A percentile compares a stretch with the other conserved stretches of the same genome.
Evolutionary conservation across 148 eudicot genomes (phyloP).

Genomic region (Nyssa sinensis): DNA sequence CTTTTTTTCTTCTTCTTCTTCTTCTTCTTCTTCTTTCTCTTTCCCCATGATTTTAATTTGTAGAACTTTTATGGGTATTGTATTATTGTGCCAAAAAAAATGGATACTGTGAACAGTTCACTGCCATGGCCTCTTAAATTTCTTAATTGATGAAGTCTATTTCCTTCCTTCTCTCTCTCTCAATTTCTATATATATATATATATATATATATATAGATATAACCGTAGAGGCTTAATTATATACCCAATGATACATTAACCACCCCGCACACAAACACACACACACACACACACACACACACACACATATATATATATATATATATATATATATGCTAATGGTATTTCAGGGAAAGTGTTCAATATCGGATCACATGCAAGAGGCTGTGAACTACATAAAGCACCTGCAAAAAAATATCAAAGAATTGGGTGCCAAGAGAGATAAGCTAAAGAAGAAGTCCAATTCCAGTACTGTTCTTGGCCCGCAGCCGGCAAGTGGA

Average conservation of each 20-base stretch:
- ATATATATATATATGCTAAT: not conserved
- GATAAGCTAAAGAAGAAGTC: slow-evolving; percentile 29
- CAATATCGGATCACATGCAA: slow-evolving; percentile 55
- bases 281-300: too few relatives aligned
- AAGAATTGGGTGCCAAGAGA: slow-evolving; percentile 34
- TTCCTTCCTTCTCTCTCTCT: not conserved
- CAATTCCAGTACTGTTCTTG: not conserved
- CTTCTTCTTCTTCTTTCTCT: not conserved
- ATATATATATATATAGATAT: not conserved
- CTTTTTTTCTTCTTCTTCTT: not conserved
- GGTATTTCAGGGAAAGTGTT: slow-evolving; percentile 53
- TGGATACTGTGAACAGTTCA: not conserved
- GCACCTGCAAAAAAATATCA: slow-evolving; percentile 44
- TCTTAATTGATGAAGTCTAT: not conserved
- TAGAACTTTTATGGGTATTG: not conserved
- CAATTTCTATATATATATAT: not conserved
- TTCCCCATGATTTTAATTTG: not conserved
- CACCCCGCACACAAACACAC: too few relatives aligned
- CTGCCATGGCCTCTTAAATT: not conserved
- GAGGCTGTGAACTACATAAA: slow-evolving; percentile 58
- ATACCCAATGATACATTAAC: too few relatives aligned
- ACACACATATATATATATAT: not conserved
- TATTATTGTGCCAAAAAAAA: not conserved
- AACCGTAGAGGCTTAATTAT: too few relatives aligned
- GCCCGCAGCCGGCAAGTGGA: not conserved